Evolutionary conservation across 345 rosid genomes (phyloP).

Genomic region (Aurinia saxatilis): DNA sequence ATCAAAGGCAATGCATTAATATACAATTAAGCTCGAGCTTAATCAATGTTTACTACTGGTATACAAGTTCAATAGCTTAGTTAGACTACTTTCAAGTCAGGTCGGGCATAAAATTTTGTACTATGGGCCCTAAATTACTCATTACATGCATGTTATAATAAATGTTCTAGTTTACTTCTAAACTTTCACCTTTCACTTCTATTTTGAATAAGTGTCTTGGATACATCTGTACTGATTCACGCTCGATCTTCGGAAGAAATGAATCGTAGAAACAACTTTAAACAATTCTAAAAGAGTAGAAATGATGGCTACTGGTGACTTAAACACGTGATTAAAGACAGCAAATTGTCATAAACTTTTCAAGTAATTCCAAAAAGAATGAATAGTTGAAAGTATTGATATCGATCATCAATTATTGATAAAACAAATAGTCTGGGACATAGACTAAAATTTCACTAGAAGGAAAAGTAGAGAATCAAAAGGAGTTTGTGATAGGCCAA

Average conservation of each 20-base stretch:
- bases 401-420: slow-evolving; percentile 10
- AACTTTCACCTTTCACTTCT: no score
- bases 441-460: slow-evolving; percentile 17
- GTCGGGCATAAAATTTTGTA: background rate
- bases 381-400: slow-evolving; percentile 8
- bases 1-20: background rate
- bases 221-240: no score
- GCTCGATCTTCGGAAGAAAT: background rate
- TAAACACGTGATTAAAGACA: slow-evolving; percentile 12
- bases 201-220: no score
- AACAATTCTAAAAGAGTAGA: background rate
- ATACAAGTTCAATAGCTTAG: background rate
- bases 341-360: background rate
- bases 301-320: slow-evolving; percentile 15
- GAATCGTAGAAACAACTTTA: background rate
- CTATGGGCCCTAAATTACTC: no score
- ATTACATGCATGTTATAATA: no score
- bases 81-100: background rate
- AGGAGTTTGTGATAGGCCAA: no score
- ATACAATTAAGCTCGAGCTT: background rate
- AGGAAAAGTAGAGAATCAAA: no score
- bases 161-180: no score
- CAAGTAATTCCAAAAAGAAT: background rate
- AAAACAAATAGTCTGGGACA: slow-evolving; percentile 2
- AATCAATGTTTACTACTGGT: background rate